A percentile compares a stretch with the other conserved stretches of the same genome.
phyloP scores from a whole-genome alignment of 176 grass and related monocot genomes.

The Chrysopogon serrulatus region DNA sequence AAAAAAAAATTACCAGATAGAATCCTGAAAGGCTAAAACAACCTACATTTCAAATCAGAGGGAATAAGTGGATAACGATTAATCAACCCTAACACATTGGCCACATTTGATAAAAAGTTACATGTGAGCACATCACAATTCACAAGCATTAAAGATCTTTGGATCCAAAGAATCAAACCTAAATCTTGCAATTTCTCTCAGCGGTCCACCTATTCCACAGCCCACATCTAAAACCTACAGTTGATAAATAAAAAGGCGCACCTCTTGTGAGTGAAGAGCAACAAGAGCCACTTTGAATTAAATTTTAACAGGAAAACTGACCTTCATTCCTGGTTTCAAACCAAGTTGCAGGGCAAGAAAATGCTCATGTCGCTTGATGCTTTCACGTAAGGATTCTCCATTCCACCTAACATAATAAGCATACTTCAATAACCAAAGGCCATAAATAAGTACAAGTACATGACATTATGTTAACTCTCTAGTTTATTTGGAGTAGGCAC shows the following conservation, averaged over 20 bases:
- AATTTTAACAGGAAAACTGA: slow-evolving; percentile 5
- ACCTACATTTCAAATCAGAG: background rate
- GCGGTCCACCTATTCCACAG: slow-evolving; percentile 89
- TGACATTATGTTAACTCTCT: background rate
- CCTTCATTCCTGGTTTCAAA: slow-evolving; percentile 94
- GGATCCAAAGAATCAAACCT: slow-evolving; percentile 43
- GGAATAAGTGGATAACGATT: background rate
- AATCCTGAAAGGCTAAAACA: background rate
- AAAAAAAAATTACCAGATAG: background rate
- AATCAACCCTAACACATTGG: background rate
- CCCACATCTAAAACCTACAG: slow-evolving; percentile 93
- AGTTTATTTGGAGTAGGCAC: background rate
- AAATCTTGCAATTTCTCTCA: slow-evolving; percentile 97
- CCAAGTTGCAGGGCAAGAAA: slow-evolving; percentile 93
- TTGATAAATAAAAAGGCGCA: slow-evolving; percentile 11
- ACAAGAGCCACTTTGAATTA: background rate
- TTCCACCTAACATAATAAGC: slow-evolving; percentile 64
- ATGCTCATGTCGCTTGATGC: slow-evolving; percentile 93
- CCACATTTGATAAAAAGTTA: background rate
- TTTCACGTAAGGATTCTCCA: slow-evolving; percentile 88
- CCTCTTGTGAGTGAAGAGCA: slow-evolving; percentile 2
- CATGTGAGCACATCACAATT: background rate
- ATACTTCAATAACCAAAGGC: background rate
- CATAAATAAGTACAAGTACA: background rate
- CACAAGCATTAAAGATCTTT: background rate